Evolutionary conservation across 352 stramenopile species (phyloP), one percentile per base, ranked within the genome.

Genomic region (Phytophthora citricola): DNA sequence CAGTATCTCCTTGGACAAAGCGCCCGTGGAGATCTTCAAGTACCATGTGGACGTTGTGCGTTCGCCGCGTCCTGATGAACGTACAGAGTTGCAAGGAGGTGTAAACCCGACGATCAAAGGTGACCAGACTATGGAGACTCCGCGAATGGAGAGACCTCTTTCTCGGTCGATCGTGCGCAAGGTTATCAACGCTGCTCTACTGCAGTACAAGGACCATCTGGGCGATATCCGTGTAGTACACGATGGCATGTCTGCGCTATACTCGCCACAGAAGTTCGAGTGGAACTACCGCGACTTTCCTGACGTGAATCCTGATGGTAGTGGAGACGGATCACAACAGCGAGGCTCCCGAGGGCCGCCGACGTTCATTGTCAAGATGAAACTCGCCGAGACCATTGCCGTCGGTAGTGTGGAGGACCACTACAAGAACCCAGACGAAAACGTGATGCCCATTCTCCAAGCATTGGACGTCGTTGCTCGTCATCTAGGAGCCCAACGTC

Each of bases 291-390:
- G 77, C 24, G 61, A 73, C 27, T 89, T 89, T 29, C 57, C 68
- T 5, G 66, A 78, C 4, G 65, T 91, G 22, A 85, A 88, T 36
- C 79, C 76, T 0, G 81, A 89, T 17, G 64, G 49, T 43, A 24
- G 27, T 34, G 26, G 34, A 39, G 55, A 24, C 41, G 40, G 54
- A 34, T 22, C 12, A 7, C 31, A 49, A 39, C 48, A 55, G 17
- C 75, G 76, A 34, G 51, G 40, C 17, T 46, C 38, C 15, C 45
- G 51, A 63, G 43, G 64, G 1, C 75, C 81, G 7, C 69, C 60
- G 9, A 88, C 75, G 2, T 93, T 91, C 58, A 58, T 83, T 4
- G 75, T 91, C 8, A 83, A 80, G 24, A 76, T 93, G 32, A 89
- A 89, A 54, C 56, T 81, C 4, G 81, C 78, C 2, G 79, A 89